Evolutionary conservation across 2,329 filamentous ascomycete genomes (phyloP).

Genomic region (Acrodontium crateriforme): DNA sequence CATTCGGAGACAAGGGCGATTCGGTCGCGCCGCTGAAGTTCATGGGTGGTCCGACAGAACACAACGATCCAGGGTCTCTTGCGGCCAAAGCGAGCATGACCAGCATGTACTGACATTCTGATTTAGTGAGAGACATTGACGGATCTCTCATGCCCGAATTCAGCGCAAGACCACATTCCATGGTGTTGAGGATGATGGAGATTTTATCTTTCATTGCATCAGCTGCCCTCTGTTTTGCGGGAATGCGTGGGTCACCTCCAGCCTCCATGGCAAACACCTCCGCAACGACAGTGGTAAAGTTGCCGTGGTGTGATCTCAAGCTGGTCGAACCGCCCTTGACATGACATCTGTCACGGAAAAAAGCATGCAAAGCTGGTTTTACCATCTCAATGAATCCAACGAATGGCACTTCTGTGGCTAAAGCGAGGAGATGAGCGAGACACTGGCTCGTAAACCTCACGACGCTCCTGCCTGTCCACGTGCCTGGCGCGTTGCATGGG

Average conservation of each 20-base stretch:
- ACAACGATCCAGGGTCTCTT: slow-evolving; percentile 28
- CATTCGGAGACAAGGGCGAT: slow-evolving; percentile 5
- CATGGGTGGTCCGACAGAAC: slow-evolving; percentile 21
- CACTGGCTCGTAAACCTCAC: slow-evolving; percentile 28
- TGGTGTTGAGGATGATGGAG: slow-evolving; percentile 28
- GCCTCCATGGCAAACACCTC: slow-evolving; percentile 29
- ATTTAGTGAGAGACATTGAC: slow-evolving; percentile 16
- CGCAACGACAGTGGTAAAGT: slow-evolving; percentile 23
- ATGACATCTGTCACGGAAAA: slow-evolving; percentile 21
- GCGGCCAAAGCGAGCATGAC: slow-evolving; percentile 28
- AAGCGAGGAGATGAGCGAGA: slow-evolving; percentile 27
- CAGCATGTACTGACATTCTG: slow-evolving; percentile 29
- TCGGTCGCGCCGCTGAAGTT: slow-evolving; percentile 7
- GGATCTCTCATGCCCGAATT: slow-evolving; percentile 16
- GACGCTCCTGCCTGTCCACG: slow-evolving; percentile 10
- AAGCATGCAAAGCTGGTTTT: slow-evolving; percentile 21
- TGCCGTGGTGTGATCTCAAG: slow-evolving; percentile 18
- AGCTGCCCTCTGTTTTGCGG: slow-evolving; percentile 25
- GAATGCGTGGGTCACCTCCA: slow-evolving; percentile 28
- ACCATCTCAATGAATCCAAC: slow-evolving; percentile 18
- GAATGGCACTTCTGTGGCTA: slow-evolving; percentile 22
- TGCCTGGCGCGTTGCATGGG: slow-evolving; percentile 18
- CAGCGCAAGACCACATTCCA: slow-evolving; percentile 26
- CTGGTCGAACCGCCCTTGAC: slow-evolving; percentile 10
- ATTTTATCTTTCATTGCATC: slow-evolving; percentile 32